Percentiles rank a stretch among this genome's conserved stretches.
Evolutionary conservation across 345 rosid species (phyloP).

Genomic region (Linum lewisii): DNA sequence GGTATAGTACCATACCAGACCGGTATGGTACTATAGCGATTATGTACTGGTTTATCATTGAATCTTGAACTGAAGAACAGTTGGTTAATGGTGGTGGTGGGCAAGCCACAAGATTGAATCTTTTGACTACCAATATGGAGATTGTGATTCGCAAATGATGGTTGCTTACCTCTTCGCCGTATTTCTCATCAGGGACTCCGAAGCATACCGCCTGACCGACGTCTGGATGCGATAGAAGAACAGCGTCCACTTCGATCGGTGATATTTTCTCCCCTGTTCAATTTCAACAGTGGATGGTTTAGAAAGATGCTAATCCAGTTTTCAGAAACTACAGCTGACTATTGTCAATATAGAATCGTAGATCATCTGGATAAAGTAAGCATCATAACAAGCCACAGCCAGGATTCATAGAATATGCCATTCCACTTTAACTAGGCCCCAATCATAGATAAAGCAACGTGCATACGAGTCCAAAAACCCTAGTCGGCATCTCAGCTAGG

Average conservation of each 20-base stretch:
- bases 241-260: constrained; percentile 88
- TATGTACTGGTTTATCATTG: no score
- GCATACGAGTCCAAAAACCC: not conserved
- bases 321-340: not conserved
- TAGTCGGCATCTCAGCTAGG: not conserved
- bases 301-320: not conserved
- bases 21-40: no score
- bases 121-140: no score
- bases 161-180: constrained; percentile 83
- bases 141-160: not conserved
- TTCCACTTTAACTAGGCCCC: not conserved
- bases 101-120: no score
- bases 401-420: not conserved
- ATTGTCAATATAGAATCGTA: no score
- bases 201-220: constrained; percentile 77
- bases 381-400: not conserved
- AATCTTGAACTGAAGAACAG: not conserved
- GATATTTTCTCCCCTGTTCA: constrained; percentile 82
- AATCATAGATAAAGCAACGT: not conserved
- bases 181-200: constrained; percentile 90
- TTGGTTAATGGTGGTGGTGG: not conserved
- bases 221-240: constrained; percentile 61
- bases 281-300: not conserved
- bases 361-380: not conserved
- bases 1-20: no score